Evolutionary conservation across 225 moss, liverwort and hornwort genomes (phyloP), one percentile per base, ranked within the genome.

Genomic region (Neckera pumila): DNA sequence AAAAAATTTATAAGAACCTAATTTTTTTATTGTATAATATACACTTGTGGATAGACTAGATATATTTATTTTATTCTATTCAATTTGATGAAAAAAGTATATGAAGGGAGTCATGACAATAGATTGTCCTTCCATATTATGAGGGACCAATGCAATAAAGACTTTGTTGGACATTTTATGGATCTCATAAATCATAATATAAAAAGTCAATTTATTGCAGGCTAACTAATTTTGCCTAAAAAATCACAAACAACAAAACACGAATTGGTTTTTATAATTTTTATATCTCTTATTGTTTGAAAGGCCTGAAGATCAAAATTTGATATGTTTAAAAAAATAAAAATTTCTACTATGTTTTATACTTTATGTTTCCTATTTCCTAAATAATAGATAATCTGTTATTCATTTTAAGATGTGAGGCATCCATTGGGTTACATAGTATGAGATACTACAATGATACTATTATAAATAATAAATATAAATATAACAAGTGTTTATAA

Each of bases 21-120:
- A 2, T 71, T 26, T 26, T 15, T 26, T 42, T 26, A 26, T 71
- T 71, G 15, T 26, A 42, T 42, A 15, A 42, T 14, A 40, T 14
- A 0, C 14, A 23, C 11, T 69, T 38, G 38, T 11, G 0, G 2
- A 38, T 38, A 13, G 38, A 38, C 0, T 38, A 13, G 1, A 2
- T 69, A n/a, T n/a, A 21, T 67, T n/a, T 12, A 67, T n/a, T n/a
- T 67, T 67, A 1, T 1, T 38, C 22, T 22, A 69, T 13, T 69
- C 7, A 22, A 69, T 22, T 38, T 69, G 19, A 12, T n/a, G 7
- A 38, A 34, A 36, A 38, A 6, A 12, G 12, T 7, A n/a, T 38
- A 69, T 7, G 2, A 69, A 69, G 22, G 6, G 4, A 69, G 0
- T 69, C 7, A 69, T 38, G 7, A 12, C 6, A 66, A 20, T 22